Base-by-base conservation (phyloP, 2,329 filamentous ascomycete genomes). In the Aspergillus sp. region DNA sequence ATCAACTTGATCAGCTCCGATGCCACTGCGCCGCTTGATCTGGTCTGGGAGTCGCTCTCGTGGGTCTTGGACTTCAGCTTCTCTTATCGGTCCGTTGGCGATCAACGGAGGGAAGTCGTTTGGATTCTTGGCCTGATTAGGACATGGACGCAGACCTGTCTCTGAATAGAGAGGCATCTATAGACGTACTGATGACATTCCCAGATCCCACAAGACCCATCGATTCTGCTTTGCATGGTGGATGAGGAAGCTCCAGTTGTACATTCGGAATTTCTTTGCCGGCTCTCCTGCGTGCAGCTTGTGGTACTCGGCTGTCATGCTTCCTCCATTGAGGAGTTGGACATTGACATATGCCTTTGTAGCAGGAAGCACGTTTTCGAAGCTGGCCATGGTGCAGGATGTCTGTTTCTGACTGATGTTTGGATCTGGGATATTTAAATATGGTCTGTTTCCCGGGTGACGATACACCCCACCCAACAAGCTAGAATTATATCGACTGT, bases 271-370 rank as follows among this genome's bases (percentile, higher is more conserved):
- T 48, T 48, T 27, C 31, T 48, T 17, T n/a, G 45, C 45, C 3
- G 45, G 24, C 9, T 48, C 45, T 3, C 45, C 45, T 6, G 45
- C 45, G 17, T 48, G 45, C 15, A 48, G 45, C 14, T 48, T 48
- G 45, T 48, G 45, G 45, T 48, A 48, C 11, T 48, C 45, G 27
- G 45, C 45, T 4, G 45, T 48, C 45, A 48, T 48, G 45, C 45
- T 48, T 15, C 45, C 45, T 35, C 45, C 44, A 0, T 47, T 47
- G 23, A 47, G 44, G 23, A 47, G 44, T 4, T 33, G 44, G 44
- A 33, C 4, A 24, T 15, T 8, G 3, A 47, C 44, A 31, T 24
- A 47, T 3, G 23, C 44, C 11, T 47, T 3, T 11, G 44, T 47
- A 3, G 24, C 2, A 7, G 44, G 44, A 7, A 47, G 44, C 44